Evolutionary conservation across 148 eudicot genomes (phyloP), one percentile per base, ranked within the genome.

Genomic region (Rheum nobile): DNA sequence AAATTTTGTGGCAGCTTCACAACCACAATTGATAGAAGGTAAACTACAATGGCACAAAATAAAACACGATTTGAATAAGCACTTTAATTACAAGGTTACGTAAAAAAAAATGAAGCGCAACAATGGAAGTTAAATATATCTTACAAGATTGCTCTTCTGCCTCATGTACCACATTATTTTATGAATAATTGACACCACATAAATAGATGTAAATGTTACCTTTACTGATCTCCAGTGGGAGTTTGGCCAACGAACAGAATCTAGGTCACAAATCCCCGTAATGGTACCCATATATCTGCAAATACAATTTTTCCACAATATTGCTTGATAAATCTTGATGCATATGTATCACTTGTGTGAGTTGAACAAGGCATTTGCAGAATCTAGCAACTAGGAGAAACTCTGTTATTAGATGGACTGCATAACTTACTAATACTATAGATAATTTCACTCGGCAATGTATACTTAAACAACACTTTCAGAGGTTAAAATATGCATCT

Each of bases 181-280:
- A 44, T 44, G 16, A 10, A 17, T 5, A 46, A 46, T 16, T n/a
- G 50, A 14, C 50, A 46, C 19, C 0, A 46, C 50, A 46, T 14
- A 46, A 46, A 46, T 46, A 46, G n/a, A 46, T 46, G 19, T 14
- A 52, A 52, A 52, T 52, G 28, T 77, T 82, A 95, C 98, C 97
- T 95, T 91, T 55, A 95, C 98, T 42, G 98, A 94, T 80, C 98
- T 86, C 98, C 98, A 94, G 77, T 94, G 95, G 65, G 98, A 94
- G 74, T 88, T 94, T 24, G 93, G 86, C 98, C 98, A 94, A 77
- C 98, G 96, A 61, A 81, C 91, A 61, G 96, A 81, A 87, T 94
- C 98, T 41, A 94, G 77, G 81, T 94, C 98, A 71, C 89, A 87
- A 50, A 92, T 92, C 52, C 96, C 97, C 31, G 97, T 95, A 26